Base-by-base conservation (phyloP, 2,329 filamentous ascomycete genomes). In the Teratosphaeria epicoccoides region DNA sequence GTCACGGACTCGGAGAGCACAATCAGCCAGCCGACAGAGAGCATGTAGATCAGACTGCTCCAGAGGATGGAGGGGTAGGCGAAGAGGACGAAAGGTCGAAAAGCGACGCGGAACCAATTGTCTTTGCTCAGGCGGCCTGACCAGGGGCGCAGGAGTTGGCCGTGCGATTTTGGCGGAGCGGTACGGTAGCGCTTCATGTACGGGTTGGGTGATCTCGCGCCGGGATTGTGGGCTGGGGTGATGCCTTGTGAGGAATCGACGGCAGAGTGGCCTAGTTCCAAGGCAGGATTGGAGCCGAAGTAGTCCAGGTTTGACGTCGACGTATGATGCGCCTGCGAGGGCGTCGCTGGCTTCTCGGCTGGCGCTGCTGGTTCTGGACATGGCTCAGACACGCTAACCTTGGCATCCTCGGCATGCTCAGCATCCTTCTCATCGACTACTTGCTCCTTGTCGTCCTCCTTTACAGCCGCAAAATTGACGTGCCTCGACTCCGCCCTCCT, bases 21-120 rank as follows among this genome's bases (percentile, higher is more conserved):
- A 58, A 97, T 96, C 24, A 97, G 77, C 93, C 91, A 97, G 33
- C 91, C 91, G 6, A 97, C 80, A 0, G 89, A 93, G 60, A 93
- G 84, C 0, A 89, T 76, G 66, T 97, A 97, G 3, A 95, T 81
- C 0, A 86, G 75, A 0, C 88, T 75, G 5, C 87, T 91, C 91
- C 90, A 97, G 7, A 96, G 77, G 1, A 97, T 86, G 0, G 87
- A 81, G 0, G 93, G 93, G 63, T 97, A 96, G 1, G 84, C 80
- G 61, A 84, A 95, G 1, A 97, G 77, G 46, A 96, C 81, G 55
- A 97, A 88, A 0, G 91, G 93, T 1, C 91, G 79, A 4, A 85
- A 43, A 51, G 85, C 84, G 17, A 88, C 88, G 54, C 83, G 84
- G 65, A 84, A 68, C 89, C 90, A 97, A 9, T 75, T 84, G 62